phyloP scores from a whole-genome alignment of 352 stramenopile genomes.

The Globisporangium takayamanum region DNA sequence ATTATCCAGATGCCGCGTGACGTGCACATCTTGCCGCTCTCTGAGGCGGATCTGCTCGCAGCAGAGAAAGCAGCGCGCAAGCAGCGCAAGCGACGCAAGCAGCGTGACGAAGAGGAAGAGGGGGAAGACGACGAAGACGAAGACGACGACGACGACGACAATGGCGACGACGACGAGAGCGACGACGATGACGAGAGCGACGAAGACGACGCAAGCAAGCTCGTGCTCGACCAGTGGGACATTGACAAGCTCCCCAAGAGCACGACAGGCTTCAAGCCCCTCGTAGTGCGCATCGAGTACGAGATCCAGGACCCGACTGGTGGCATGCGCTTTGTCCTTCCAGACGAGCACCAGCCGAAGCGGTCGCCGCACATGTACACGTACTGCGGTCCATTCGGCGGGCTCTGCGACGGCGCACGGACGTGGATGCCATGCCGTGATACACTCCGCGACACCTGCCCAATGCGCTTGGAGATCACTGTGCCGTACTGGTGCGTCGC shows the following conservation, averaged over 20 bases:
- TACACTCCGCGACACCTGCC: slow-evolving; percentile 62
- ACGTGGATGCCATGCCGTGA: slow-evolving; percentile 85
- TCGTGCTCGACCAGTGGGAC: slow-evolving; percentile 62
- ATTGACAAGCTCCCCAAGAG: slow-evolving; percentile 60
- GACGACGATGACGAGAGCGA: slow-evolving; percentile 33
- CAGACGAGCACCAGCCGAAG: slow-evolving; percentile 60
- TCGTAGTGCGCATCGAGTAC: slow-evolving; percentile 76
- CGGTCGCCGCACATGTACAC: slow-evolving; percentile 84
- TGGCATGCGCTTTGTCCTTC: slow-evolving; percentile 67
- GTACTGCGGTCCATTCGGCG: slow-evolving; percentile 75
- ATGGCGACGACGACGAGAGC: slow-evolving; percentile 32
- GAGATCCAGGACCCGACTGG: slow-evolving; percentile 60
- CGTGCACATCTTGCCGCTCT: slow-evolving; percentile 44
- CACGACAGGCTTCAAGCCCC: slow-evolving; percentile 59
- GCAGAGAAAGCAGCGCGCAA: slow-evolving; percentile 9
- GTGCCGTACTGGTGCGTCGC: slow-evolving; percentile 80
- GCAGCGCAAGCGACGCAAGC: slow-evolving; percentile 9
- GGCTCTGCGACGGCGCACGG: slow-evolving; percentile 71
- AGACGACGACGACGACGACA: slow-evolving; percentile 31
- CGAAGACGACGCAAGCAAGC: slow-evolving; percentile 16
- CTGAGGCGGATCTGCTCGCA: slow-evolving; percentile 14
- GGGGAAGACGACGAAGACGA: slow-evolving; percentile 30
- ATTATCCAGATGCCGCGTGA: slow-evolving; percentile 66
- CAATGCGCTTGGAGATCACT: slow-evolving; percentile 68
- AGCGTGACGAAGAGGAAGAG: slow-evolving; percentile 10